phyloP scores from a whole-genome alignment of 2,329 filamentous ascomycete genomes.

The Sclerotinia nivalis region DNA sequence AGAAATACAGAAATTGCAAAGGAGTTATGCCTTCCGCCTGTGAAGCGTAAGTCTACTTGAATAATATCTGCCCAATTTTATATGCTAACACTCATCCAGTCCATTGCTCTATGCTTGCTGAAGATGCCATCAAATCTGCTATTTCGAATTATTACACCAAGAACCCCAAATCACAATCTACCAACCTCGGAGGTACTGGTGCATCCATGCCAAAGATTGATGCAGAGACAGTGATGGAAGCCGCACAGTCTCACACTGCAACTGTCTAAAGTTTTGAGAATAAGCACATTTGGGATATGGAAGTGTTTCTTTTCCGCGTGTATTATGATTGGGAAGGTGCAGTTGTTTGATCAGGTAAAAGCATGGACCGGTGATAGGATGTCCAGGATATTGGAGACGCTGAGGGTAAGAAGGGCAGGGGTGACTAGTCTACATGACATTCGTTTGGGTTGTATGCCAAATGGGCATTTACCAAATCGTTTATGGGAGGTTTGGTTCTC shows the following conservation, averaged over 20 bases:
- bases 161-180: conserved; percentile 74
- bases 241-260: conserved; percentile 31
- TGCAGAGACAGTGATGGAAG: conserved; percentile 56
- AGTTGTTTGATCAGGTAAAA: conserved; percentile 14
- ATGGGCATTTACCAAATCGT: background rate
- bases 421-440: background rate
- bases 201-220: conserved; percentile 67
- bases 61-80: conserved; percentile 14
- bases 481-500: background rate
- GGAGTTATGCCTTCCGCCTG: conserved; percentile 85
- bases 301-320: conserved; percentile 7
- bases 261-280: conserved; percentile 25
- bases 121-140: conserved; percentile 89
- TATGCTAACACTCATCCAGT: conserved; percentile 51
- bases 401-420: background rate
- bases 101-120: conserved; percentile 89
- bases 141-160: conserved; percentile 91
- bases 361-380: conserved; percentile 7
- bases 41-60: conserved; percentile 68
- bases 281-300: conserved; percentile 15
- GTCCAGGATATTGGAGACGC: background rate
- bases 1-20: conserved; percentile 98
- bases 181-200: conserved; percentile 74
- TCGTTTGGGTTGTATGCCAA: background rate
- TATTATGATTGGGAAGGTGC: conserved; percentile 15